Evolutionary conservation across 2,329 filamentous ascomycete genomes (phyloP).

Genomic region (Corniculantispora saksenae): DNA sequence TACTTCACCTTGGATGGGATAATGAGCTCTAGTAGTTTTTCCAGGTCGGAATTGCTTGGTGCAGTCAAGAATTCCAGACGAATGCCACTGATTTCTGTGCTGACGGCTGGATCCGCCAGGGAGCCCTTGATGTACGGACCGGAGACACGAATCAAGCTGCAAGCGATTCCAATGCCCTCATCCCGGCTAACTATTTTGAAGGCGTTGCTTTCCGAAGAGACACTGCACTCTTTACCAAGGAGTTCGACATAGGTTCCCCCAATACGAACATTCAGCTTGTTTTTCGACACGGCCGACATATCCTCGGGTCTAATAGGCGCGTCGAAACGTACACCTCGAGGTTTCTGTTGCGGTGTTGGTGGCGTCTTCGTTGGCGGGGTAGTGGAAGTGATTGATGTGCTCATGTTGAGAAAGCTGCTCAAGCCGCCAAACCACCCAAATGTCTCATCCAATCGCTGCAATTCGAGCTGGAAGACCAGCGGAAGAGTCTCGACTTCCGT

Average conservation of each 20-base stretch:
- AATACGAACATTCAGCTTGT: constrained; percentile 75
- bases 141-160: constrained; percentile 73
- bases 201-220: constrained; percentile 75
- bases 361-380: constrained; percentile 49
- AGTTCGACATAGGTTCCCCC: constrained; percentile 76
- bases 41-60: constrained; percentile 79
- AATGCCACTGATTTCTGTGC: constrained; percentile 64
- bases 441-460: constrained; percentile 81
- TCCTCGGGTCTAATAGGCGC: constrained; percentile 53
- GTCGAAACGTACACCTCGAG: constrained; percentile 61
- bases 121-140: constrained; percentile 65
- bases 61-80: constrained; percentile 70
- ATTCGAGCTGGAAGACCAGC: constrained; percentile 72
- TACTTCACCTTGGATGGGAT: constrained; percentile 92
- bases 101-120: constrained; percentile 59
- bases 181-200: constrained; percentile 78
- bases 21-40: constrained; percentile 79
- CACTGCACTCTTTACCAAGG: constrained; percentile 73
- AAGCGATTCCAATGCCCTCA: constrained; percentile 69
- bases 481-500: constrained; percentile 76
- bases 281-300: constrained; percentile 47
- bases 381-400: constrained; percentile 77
- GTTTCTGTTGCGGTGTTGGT: constrained; percentile 40
- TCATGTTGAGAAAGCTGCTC: constrained; percentile 86
- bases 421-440: constrained; percentile 88